Evolutionary conservation across 2,329 filamentous ascomycete genomes (phyloP), one percentile per base, ranked within the genome.

Genomic region (Aspergillus unguis): DNA sequence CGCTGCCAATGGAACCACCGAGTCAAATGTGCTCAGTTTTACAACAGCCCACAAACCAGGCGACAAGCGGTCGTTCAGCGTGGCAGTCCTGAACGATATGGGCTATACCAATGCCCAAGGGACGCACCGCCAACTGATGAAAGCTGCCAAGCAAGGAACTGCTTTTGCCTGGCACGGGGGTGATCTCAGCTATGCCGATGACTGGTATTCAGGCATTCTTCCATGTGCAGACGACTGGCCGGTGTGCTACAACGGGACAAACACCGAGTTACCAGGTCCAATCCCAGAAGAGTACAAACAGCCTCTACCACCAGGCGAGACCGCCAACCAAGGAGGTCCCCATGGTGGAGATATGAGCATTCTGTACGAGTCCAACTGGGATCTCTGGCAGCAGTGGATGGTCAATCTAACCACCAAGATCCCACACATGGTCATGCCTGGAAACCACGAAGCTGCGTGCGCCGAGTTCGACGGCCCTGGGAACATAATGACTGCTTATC

Each of bases 101-200:
- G 78, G 78, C 6, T 80, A 80, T 65, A 80, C 76, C 41, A 80
- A 80, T 46, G 78, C 77, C 17, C 62, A 68, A 1, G 78, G 78
- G 11, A 80, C 78, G 1, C 72, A 72, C 64, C 67, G 72, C 55
- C 67, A 79, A 41, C 65, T 80, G 10, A 61, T 59, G 33, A 58
- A 72, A 35, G 74, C 69, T 4, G 70, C 70, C 36, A 62, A 72
- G n/a, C 70, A 77, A n/a, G 75, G 74, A n/a, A 56, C 71, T 17
- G 72, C 72, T 3, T 80, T 81, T 58, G 75, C 74, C 27, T 81
- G 78, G 78, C 78, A 81, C 61, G 77, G 77, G 35, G 78, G 78
- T 44, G 78, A 80, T 54, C 66, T 80, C 50, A 72, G 67, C 47
- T 80, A 80, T 53, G 77, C 78, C 0, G 77, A 79, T 58, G 75